These are phyloP conservation scores for Aspergillus bertholletiae DNA, from an alignment of 495 filamentous ascomycete genomes.

Conservation along the genomic window DNA sequence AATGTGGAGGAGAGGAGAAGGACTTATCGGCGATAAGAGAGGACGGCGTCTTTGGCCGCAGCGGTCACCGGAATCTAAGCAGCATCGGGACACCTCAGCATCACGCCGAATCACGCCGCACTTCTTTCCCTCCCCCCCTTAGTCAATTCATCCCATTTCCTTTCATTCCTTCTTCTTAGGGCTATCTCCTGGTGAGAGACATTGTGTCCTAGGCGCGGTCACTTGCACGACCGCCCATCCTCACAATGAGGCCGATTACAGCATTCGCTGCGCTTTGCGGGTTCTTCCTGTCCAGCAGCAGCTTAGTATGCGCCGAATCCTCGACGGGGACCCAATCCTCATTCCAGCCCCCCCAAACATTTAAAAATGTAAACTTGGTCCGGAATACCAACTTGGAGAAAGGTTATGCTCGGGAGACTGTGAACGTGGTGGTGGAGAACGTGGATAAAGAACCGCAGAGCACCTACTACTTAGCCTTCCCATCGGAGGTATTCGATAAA, in stretches of 20 bases:
- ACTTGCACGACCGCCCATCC: conserved; percentile 16
- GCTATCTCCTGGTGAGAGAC: conserved; percentile 23
- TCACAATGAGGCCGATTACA: conserved; percentile 43
- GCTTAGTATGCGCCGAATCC: conserved; percentile 32
- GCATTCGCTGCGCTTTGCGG: conserved; percentile 37
- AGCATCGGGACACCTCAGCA: conserved; percentile 47
- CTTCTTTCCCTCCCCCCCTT: conserved; percentile 14
- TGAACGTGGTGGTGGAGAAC: conserved; percentile 95
- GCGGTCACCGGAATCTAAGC: conserved; percentile 30
- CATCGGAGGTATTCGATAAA: conserved; percentile 63
- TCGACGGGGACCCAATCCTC: conserved; percentile 33
- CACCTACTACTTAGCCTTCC: conserved; percentile 88
- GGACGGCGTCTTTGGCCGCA: conserved; percentile 36
- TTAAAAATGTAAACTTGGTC: conserved; percentile 87
- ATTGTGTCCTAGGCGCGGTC: conserved; percentile 28
- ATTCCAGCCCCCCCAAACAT: conserved; percentile 85
- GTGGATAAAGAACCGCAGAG: conserved; percentile 68
- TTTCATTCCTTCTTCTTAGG: conserved; percentile 12
- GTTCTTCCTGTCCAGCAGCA: conserved; percentile 33
- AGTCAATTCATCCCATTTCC: not conserved
- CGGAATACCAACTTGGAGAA: conserved; percentile 91
- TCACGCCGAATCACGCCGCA: conserved; percentile 11
- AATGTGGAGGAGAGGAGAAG: conserved; percentile 22
- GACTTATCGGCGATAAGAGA: conserved; percentile 30
- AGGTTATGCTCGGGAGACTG: conserved; percentile 78